Evolutionary conservation across 106 monocot genomes (phyloP).

Genomic region (Phalaenopsis equestris): DNA sequence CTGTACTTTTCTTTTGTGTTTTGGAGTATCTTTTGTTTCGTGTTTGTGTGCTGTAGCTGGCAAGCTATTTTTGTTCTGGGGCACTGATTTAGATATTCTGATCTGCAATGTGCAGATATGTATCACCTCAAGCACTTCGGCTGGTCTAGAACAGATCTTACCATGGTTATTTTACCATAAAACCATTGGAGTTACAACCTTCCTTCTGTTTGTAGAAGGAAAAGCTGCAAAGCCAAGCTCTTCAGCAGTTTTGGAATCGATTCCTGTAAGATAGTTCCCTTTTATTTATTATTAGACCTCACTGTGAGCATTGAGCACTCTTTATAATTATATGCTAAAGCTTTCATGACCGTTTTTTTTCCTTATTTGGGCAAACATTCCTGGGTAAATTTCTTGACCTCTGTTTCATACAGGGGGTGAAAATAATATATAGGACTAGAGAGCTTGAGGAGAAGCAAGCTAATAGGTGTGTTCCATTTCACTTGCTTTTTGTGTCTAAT

Average conservation of each 20-base stretch:
- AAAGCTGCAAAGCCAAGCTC: slow-evolving; percentile 70
- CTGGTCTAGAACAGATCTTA: slow-evolving; percentile 86
- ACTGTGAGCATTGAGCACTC: not conserved
- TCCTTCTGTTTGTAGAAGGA: slow-evolving; percentile 92
- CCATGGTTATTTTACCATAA: slow-evolving; percentile 96
- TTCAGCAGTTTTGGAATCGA: slow-evolving; percentile 67
- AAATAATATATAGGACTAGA: slow-evolving; percentile 71
- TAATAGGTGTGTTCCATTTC: slow-evolving; percentile 44
- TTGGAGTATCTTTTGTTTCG: not conserved
- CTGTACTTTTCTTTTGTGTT: not conserved
- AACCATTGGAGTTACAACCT: slow-evolving; percentile 64
- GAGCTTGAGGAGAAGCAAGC: slow-evolving; percentile 87
- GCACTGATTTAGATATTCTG: not conserved
- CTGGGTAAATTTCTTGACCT: not conserved
- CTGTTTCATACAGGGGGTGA: slow-evolving; percentile 59
- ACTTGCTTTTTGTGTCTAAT: not conserved
- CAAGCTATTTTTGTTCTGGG: not conserved
- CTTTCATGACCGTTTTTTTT: slow-evolving; percentile 1
- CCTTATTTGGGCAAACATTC: not conserved
- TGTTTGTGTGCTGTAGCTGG: not conserved
- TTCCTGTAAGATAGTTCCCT: slow-evolving; percentile 46
- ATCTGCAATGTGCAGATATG: slow-evolving; percentile 50
- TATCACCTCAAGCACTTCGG: slow-evolving; percentile 85
- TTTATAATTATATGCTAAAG: not conserved
- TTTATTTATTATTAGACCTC: not conserved